Conservation (phyloP, 768 basidiomycete species). For the Leucosporidium creatinivorum region DNA sequence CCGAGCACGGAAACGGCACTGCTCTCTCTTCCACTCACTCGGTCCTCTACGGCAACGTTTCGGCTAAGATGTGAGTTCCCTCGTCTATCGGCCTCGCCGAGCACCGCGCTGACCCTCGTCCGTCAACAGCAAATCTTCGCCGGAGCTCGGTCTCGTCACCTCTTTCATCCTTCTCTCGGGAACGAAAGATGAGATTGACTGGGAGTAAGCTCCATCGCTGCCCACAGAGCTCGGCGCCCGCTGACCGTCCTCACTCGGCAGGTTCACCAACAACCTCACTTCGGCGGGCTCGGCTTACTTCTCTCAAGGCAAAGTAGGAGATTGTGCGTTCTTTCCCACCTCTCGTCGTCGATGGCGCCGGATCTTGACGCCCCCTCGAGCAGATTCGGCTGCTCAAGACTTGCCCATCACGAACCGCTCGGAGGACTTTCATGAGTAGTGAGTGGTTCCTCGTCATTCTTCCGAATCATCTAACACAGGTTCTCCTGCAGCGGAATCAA, state of each 20-base stretch:
- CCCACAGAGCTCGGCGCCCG: no score
- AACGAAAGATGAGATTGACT: conserved; percentile 16
- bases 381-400: no score
- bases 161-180: conserved; percentile 39
- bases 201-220: conserved; percentile 2
- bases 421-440: conserved; percentile 20
- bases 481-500: conserved; percentile 6
- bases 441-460: no score
- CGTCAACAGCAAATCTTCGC: conserved; percentile 23
- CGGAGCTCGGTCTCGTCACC: conserved; percentile 37
- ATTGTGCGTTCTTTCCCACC: background rate
- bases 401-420: background rate
- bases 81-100: no score
- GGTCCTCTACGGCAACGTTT: conserved; percentile 39
- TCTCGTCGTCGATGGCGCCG: no score
- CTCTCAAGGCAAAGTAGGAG: background rate
- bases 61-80: conserved; percentile 13
- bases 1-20: conserved; percentile 34
- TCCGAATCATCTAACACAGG: no score
- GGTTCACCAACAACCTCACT: conserved; percentile 11
- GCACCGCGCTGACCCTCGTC: no score
- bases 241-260: background rate
- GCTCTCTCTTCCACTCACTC: conserved; percentile 40
- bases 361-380: no score
- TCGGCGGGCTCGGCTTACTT: background rate